Conservation (phyloP, 208 protist genomes). For the Trypanosoma boissoni region DNA sequence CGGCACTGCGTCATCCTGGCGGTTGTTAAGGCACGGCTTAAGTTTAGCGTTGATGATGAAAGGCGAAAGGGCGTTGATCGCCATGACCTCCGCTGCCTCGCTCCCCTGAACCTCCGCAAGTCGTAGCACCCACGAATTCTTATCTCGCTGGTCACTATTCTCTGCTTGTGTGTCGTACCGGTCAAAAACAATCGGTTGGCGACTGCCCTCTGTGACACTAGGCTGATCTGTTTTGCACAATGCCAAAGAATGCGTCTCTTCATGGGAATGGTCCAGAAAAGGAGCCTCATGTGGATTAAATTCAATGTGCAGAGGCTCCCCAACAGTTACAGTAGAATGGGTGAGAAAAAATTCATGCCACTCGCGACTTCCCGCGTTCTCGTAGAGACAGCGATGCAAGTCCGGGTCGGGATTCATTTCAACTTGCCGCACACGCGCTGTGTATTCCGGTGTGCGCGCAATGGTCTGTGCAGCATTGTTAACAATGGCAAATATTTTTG, state of each 20-base stretch:
- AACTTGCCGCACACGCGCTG: conserved; percentile 70
- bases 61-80: conserved; percentile 96
- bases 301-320: conserved; percentile 63
- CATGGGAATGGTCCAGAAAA: conserved; percentile 38
- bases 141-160: conserved; percentile 79
- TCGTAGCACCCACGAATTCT: conserved; percentile 92
- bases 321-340: conserved; percentile 75
- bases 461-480: conserved; percentile 99
- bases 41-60: conserved; percentile 94
- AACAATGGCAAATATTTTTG: conserved; percentile 91
- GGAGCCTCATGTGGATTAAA: conserved; percentile 43
- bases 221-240: too few relatives aligned
- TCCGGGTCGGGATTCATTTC: conserved; percentile 49
- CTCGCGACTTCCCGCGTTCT: conserved; percentile 39
- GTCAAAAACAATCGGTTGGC: conserved; percentile 52
- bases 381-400: conserved; percentile 48
- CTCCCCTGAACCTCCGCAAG: conserved; percentile 88
- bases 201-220: background rate
- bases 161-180: conserved; percentile 89
- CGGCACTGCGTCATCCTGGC: conserved; percentile 48
- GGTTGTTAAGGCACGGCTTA: conserved; percentile 80
- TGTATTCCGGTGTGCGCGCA: conserved; percentile 91
- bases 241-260: too few relatives aligned
- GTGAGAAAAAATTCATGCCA: conserved; percentile 82
- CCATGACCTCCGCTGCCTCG: conserved; percentile 94